phyloP scores from a whole-genome alignment of 2,329 filamentous ascomycete genomes.

The Didymellaceae sp. region DNA sequence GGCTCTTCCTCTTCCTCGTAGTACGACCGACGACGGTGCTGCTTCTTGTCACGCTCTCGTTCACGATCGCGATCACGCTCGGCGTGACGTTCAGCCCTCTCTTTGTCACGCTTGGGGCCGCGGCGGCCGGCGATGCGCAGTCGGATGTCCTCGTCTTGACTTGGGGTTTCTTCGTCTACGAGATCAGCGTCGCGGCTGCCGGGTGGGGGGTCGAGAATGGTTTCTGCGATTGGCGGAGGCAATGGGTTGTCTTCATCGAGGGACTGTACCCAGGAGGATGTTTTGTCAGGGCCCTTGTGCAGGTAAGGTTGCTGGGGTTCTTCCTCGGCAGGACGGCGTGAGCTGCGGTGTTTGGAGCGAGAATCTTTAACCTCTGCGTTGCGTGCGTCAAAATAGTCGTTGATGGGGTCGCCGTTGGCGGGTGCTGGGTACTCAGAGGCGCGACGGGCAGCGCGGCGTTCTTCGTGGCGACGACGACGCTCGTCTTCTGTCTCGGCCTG shows the following conservation, averaged over 20 bases:
- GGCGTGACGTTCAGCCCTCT: constrained; percentile 35
- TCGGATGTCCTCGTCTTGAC: constrained; percentile 49
- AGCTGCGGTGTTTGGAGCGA: constrained; percentile 30
- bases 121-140: constrained; percentile 43
- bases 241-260: constrained; percentile 55
- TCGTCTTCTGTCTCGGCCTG: constrained; percentile 47
- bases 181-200: constrained; percentile 34
- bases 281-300: constrained; percentile 54
- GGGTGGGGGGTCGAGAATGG: constrained; percentile 53
- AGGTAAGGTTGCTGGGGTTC: constrained; percentile 44
- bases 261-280: constrained; percentile 57
- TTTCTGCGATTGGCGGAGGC: constrained; percentile 54
- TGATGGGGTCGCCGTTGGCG: constrained; percentile 43
- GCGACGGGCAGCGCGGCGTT: constrained; percentile 48
- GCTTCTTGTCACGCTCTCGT: constrained; percentile 34
- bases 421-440: constrained; percentile 40
- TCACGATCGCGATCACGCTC: constrained; percentile 29
- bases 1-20: constrained; percentile 25
- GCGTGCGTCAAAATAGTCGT: constrained; percentile 55
- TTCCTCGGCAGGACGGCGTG: constrained; percentile 37
- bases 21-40: constrained; percentile 35
- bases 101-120: constrained; percentile 40
- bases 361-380: constrained; percentile 41
- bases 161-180: constrained; percentile 45
- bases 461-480: constrained; percentile 53